Base-by-base conservation (phyloP, 345 rosid species). In the Carallia pectinifolia region DNA sequence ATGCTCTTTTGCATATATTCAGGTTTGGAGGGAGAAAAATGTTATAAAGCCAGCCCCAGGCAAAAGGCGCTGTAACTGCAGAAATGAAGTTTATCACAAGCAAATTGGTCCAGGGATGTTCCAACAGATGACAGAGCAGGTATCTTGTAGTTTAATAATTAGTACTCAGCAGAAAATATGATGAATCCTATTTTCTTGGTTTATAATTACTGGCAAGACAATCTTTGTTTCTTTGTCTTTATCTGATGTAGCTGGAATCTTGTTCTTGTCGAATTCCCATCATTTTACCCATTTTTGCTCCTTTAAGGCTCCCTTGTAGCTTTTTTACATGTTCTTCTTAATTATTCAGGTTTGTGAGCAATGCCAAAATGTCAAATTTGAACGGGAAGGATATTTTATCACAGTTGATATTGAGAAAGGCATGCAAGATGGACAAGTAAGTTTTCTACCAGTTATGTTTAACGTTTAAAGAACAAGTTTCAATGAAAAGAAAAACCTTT, bases 71-170 rank as follows among this genome's bases (percentile, higher is more conserved):
- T 96, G 99, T 71, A 92, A 96, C 78, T 96, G 99, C 79, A 90
- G 96, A 83, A 92, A 96, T 80, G 97, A 96, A 83, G 95, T 96
- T 68, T 92, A 92, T 67, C 99, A 92, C 82, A 89, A 82, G 81
- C 99, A 96, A 85, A 89, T 96, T 78, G 99, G 98, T 80, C 99
- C 99, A 6, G 98, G 99, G 68, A 96, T 96, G 98, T 96, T 90
- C 82, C 99, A 96, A 74, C 99, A 96, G 81, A 96, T 92, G 98
- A 92, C 98, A 33, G 97, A 96, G 70, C 89, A 89, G 98, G 99
- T 91, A 76, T 47, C 16, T 1, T 6, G 19, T 64, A 1, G 50
- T 58, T 44, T 38, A 29, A 29, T 36, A 29, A 29, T 27, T 10
- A 12, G 65, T 19, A 31, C 31, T 50, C 38, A 16, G 15, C 63